These are phyloP conservation scores for Tylopilus cervinicoccineus DNA, from an alignment of 768 basidiomycete species.

Conservation along the genomic window DNA sequence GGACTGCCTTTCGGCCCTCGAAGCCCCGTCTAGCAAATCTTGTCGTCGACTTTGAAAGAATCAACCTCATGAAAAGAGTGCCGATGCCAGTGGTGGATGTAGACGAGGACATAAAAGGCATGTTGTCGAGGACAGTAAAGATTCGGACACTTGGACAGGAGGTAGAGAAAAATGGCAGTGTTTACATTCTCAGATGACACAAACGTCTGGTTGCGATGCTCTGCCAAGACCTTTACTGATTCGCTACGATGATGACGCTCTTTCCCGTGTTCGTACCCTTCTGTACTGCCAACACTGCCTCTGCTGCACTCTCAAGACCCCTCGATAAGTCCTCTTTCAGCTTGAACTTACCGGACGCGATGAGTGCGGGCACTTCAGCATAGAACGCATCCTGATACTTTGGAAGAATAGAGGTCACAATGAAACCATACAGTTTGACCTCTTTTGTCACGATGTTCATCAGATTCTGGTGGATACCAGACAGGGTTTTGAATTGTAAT, in stretches of 20 bases:
- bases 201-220: neutral
- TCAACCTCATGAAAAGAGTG: constrained; percentile 4
- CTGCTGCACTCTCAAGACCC: constrained; percentile 40
- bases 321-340: constrained; percentile 41
- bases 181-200: constrained; percentile 12
- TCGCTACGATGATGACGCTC: constrained; percentile 12
- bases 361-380: constrained; percentile 34
- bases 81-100: constrained; percentile 10
- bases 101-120: constrained; percentile 1
- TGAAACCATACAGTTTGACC: constrained; percentile 43
- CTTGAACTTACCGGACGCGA: constrained; percentile 46
- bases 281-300: constrained; percentile 36
- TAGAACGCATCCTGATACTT: constrained; percentile 43
- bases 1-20: neutral
- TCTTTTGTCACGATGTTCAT: constrained; percentile 37
- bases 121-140: constrained; percentile 27
- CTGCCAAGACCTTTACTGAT: constrained; percentile 1
- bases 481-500: constrained; percentile 6
- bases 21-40: constrained; percentile 22
- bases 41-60: constrained; percentile 13
- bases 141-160: constrained; percentile 18
- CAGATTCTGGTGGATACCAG: constrained; percentile 30
- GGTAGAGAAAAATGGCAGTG: constrained; percentile 20
- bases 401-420: constrained; percentile 26
- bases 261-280: constrained; percentile 35